Evolutionary conservation across 257 asterid species (phyloP), one percentile per base, ranked within the genome.

Genomic region (Ilex aquifolium): DNA sequence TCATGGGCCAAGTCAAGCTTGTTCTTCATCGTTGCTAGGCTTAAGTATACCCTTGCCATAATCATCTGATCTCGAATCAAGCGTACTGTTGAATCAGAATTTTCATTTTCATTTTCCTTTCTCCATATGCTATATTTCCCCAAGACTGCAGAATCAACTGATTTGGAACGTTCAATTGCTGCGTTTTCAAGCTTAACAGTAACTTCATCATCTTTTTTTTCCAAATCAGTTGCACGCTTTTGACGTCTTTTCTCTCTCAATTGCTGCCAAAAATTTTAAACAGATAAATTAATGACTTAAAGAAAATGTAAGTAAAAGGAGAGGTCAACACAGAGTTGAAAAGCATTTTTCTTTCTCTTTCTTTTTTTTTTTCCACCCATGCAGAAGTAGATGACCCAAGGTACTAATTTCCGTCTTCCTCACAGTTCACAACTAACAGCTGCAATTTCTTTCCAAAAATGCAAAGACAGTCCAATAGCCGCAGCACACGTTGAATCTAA

Each of bases 41-140:
- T 87, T 66, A 76, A 57, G 71, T 93, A 93, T 44, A 90, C 97
- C 85, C 94, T 90, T 44, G 97, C 96, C 96, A 93, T 85, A 61
- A 93, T 93, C 88, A 87, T 77, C 83, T 93, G 97, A 78, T 93
- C 99, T 40, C 96, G 90, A 74, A 93, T 87, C 82, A 93, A 74
- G 49, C 95, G 95, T 31, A 93, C 93, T 63, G 81, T 90, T 64
- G 96, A 84, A 79, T 93, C 99, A 60, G 95, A 13, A 73, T 93
- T 93, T 68, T 93, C 99, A 63, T 81, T 88, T 9, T 93, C 99
- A 64, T 67, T 84, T 74, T 93, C 99, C 80, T 68, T 93, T 84
- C 97, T 81, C 99, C 99, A 93, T 71, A 93, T 72, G 62, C 96
- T 93, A 71, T 93, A 93, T 70, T 93, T 93, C 46, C 99, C 99